These are phyloP conservation scores for Trichoderma sp. DNA, from an alignment of 2,329 filamentous ascomycete genomes.

Conservation along the genomic window DNA sequence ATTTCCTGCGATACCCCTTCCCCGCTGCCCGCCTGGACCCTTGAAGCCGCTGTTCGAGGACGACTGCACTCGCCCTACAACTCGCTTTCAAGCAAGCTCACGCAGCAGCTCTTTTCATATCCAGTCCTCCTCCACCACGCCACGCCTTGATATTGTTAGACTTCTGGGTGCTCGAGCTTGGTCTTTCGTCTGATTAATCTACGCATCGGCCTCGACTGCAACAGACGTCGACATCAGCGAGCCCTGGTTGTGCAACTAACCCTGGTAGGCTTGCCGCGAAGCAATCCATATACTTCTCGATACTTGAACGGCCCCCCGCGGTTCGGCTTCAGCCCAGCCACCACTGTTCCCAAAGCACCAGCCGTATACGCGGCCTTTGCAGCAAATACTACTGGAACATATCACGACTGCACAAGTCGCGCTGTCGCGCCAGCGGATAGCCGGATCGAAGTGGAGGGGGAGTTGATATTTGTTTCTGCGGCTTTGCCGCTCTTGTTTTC, in stretches of 20 bases:
- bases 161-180: not conserved
- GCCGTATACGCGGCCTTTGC: not conserved
- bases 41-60: conserved; percentile 36
- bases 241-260: not conserved
- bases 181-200: not conserved
- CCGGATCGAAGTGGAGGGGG: conserved; percentile 56
- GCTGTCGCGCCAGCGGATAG: conserved; percentile 41
- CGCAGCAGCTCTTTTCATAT: not conserved
- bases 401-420: conserved; percentile 34
- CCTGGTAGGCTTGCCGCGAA: not conserved
- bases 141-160: not conserved
- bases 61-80: conserved; percentile 43
- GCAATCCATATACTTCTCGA: not conserved
- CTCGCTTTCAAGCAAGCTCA: conserved; percentile 20
- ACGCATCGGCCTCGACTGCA: not conserved
- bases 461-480: conserved; percentile 48
- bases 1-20: conserved; percentile 16
- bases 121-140: not conserved
- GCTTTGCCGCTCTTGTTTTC: conserved; percentile 56
- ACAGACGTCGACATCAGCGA: not conserved
- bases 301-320: not conserved
- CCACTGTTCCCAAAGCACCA: not conserved
- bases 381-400: conserved; percentile 6
- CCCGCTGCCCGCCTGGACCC: conserved; percentile 20
- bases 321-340: conserved; percentile 14